Evolutionary conservation across 306 rosid species (phyloP).

Genomic region (Senna tora): DNA sequence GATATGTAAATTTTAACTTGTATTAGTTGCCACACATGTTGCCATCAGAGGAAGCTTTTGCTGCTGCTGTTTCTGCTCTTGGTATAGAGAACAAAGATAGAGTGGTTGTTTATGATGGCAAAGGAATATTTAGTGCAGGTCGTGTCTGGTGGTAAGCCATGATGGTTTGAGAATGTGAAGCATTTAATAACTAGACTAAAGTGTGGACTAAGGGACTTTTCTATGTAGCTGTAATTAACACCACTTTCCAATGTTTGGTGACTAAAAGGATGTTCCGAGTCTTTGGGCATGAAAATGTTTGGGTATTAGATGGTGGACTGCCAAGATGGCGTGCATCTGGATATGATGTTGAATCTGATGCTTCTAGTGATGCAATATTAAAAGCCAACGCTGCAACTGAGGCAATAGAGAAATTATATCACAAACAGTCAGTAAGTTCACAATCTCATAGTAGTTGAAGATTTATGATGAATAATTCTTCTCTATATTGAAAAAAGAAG

Average conservation of each 20-base stretch:
- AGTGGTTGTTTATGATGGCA: slow-evolving; percentile 74
- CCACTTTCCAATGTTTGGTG: background rate
- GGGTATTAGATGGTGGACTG: slow-evolving; percentile 81
- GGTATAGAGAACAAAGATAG: slow-evolving; percentile 59
- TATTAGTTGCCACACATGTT: slow-evolving; percentile 75
- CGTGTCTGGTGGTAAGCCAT: slow-evolving; percentile 80
- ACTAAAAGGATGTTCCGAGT: slow-evolving; percentile 68
- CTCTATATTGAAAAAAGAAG: too few relatives aligned
- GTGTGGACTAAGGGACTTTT: slow-evolving; percentile 4
- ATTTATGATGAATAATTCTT: too few relatives aligned
- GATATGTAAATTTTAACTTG: slow-evolving; percentile 21
- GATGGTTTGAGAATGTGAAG: background rate
- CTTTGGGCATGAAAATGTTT: slow-evolving; percentile 68
- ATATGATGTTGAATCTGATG: slow-evolving; percentile 70
- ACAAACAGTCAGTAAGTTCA: slow-evolving; percentile 62
- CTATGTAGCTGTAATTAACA: slow-evolving; percentile 12
- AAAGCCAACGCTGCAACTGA: slow-evolving; percentile 75
- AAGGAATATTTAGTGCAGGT: slow-evolving; percentile 75
- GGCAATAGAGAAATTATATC: slow-evolving; percentile 65
- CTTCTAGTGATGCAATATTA: slow-evolving; percentile 66
- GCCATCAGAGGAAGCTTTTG: slow-evolving; percentile 79
- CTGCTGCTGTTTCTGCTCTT: slow-evolving; percentile 69
- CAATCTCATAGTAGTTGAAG: too few relatives aligned
- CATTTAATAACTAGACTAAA: background rate
- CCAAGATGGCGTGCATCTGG: slow-evolving; percentile 72